phyloP scores from a whole-genome alignment of 768 basidiomycete species.

The Clitopilus passeckerianus region DNA sequence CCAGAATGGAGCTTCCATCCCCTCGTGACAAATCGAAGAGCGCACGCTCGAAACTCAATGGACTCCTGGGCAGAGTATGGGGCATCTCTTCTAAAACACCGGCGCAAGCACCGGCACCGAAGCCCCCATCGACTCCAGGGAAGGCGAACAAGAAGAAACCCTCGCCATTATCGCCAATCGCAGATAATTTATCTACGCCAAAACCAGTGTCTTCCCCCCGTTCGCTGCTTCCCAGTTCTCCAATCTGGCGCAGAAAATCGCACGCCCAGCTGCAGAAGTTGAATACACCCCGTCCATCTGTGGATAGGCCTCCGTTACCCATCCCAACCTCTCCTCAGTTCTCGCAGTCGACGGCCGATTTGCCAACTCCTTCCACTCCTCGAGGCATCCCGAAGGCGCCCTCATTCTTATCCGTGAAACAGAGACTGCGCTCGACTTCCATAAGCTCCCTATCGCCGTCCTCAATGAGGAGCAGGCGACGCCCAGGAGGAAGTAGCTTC shows the following conservation, averaged over 20 bases:
- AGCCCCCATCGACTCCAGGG: slow-evolving; percentile 16
- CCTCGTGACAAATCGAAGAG: slow-evolving; percentile 27
- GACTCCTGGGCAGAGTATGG: neutral
- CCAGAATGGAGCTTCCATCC: slow-evolving; percentile 40
- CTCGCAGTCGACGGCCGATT: neutral
- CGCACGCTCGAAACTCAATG: neutral
- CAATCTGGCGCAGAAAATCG: neutral
- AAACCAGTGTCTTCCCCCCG: neutral
- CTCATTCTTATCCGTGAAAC: neutral
- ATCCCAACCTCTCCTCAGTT: neutral
- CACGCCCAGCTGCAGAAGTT: neutral
- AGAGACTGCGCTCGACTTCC: neutral
- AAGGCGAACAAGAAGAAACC: slow-evolving; percentile 24
- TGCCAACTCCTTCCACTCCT: neutral
- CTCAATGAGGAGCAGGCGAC: neutral
- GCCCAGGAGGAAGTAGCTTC: neutral
- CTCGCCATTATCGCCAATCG: slow-evolving; percentile 19
- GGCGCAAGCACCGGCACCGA: slow-evolving; percentile 11
- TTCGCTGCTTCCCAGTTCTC: neutral
- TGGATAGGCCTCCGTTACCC: neutral
- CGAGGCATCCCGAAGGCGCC: neutral
- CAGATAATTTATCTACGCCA: neutral
- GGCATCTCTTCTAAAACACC: neutral
- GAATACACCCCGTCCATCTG: neutral
- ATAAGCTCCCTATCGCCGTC: neutral